Evolutionary conservation across 345 rosid genomes (phyloP).

Genomic region (Pugionium cornutum): DNA sequence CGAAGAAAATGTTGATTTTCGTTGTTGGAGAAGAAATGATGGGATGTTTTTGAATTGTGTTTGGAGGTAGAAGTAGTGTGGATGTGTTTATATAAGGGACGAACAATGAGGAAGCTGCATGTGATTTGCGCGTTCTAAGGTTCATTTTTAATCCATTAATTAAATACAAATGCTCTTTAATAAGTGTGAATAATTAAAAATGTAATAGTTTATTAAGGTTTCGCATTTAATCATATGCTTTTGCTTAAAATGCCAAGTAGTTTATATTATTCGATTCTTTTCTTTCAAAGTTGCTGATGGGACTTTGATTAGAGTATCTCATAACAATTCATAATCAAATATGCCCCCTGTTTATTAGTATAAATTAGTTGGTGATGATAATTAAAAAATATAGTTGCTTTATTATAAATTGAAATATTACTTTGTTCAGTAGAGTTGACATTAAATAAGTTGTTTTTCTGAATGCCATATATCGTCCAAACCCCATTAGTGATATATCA

Average conservation of each 20-base stretch:
- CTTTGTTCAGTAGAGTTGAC: not conserved
- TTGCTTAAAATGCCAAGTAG: constrained; percentile 38
- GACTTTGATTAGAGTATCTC: constrained; percentile 40
- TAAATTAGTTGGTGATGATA: constrained; percentile 32
- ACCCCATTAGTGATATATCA: no score
- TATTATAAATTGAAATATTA: constrained; percentile 15
- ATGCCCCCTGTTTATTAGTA: constrained; percentile 19
- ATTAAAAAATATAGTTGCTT: constrained; percentile 10
- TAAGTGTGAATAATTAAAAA: constrained; percentile 23
- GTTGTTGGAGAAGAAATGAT: constrained; percentile 4
- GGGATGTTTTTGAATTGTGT: constrained; percentile 37
- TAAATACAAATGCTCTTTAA: constrained; percentile 28
- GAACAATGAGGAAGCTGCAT: constrained; percentile 32
- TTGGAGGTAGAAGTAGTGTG: constrained; percentile 29
- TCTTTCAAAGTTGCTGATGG: constrained; percentile 35
- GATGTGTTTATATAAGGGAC: constrained; percentile 32
- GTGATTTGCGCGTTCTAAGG: constrained; percentile 40
- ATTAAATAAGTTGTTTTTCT: no score
- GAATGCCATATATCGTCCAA: no score
- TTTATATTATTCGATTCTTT: constrained; percentile 36
- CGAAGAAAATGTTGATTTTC: not conserved
- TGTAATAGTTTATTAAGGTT: constrained; percentile 32
- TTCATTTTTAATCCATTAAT: constrained; percentile 6
- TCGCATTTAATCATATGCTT: constrained; percentile 40
- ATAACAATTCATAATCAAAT: constrained; percentile 33